Conservation (phyloP, 257 asterid genomes). For the Striga asiatica region DNA sequence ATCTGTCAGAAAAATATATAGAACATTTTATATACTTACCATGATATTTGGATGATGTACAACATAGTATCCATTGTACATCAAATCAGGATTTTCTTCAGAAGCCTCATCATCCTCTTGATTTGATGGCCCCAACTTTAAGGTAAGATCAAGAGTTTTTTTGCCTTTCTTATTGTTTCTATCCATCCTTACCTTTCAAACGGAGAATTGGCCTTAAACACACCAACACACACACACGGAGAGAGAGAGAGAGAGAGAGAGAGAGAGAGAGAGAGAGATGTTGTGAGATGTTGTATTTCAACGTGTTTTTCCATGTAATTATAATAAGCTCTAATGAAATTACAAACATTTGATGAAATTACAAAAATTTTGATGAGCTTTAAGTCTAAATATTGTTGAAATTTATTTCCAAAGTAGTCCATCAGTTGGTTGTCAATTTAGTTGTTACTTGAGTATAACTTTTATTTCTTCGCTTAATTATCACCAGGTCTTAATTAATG, state of each 20-base stretch:
- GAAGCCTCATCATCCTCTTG: background rate
- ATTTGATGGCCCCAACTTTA: background rate
- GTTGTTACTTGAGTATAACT: too few species aligned
- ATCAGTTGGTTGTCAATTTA: background rate
- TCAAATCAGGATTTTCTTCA: background rate
- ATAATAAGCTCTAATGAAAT: too few species aligned
- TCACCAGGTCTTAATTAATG: background rate
- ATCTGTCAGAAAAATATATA: too few species aligned
- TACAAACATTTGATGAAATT: background rate
- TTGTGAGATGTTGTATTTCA: too few species aligned
- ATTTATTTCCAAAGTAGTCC: background rate
- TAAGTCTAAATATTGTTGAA: background rate
- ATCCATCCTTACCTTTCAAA: background rate
- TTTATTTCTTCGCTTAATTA: too few species aligned
- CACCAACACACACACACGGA: too few species aligned
- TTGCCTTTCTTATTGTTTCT: background rate
- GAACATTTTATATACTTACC: too few species aligned
- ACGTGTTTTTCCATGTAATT: too few species aligned
- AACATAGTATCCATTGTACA: too few species aligned
- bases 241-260: too few species aligned
- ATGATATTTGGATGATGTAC: too few species aligned
- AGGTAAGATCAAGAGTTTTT: background rate
- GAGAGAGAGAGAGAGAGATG: too few species aligned
- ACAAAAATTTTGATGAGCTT: background rate
- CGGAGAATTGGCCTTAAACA: background rate